A percentile compares a stretch with the other conserved stretches of the same genome.
phyloP scores from a whole-genome alignment of 169 alveolate genomes.

The Plasmodium yoelii region DNA sequence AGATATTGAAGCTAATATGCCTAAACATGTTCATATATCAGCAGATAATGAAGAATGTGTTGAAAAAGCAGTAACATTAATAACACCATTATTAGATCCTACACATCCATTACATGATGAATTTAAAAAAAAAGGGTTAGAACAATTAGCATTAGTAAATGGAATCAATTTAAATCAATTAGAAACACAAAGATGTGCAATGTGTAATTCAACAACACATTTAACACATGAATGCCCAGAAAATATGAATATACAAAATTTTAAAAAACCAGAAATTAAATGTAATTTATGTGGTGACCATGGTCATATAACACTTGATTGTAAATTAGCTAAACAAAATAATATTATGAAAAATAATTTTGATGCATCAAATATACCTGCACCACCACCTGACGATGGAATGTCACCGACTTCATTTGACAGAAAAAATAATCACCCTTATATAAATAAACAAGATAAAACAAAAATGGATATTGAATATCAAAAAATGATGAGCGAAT shows the following conservation, averaged over 20 bases:
- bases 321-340: conserved; percentile 85
- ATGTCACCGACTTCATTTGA: background rate
- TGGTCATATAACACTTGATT: conserved; percentile 93
- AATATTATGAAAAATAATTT: conserved; percentile 17
- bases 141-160: conserved; percentile 90
- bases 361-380: conserved; percentile 5
- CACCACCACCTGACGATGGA: conserved; percentile 54
- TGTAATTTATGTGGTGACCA: conserved; percentile 93
- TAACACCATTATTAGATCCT: conserved; percentile 91
- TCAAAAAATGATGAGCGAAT: conserved; percentile 66
- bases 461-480: conserved; percentile 58
- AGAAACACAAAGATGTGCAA: conserved; percentile 85
- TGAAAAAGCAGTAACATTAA: conserved; percentile 87
- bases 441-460: conserved; percentile 16
- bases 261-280: conserved; percentile 80
- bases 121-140: conserved; percentile 88
- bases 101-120: conserved; percentile 91
- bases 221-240: conserved; percentile 89
- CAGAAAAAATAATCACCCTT: background rate
- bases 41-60: conserved; percentile 88
- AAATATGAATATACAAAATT: conserved; percentile 78
- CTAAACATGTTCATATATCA: conserved; percentile 90
- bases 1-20: conserved; percentile 91
- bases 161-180: conserved; percentile 85
- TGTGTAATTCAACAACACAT: conserved; percentile 89